Evolutionary conservation across 2,329 filamentous ascomycete species (phyloP).

Genomic region (Microcyclosporella mali): DNA sequence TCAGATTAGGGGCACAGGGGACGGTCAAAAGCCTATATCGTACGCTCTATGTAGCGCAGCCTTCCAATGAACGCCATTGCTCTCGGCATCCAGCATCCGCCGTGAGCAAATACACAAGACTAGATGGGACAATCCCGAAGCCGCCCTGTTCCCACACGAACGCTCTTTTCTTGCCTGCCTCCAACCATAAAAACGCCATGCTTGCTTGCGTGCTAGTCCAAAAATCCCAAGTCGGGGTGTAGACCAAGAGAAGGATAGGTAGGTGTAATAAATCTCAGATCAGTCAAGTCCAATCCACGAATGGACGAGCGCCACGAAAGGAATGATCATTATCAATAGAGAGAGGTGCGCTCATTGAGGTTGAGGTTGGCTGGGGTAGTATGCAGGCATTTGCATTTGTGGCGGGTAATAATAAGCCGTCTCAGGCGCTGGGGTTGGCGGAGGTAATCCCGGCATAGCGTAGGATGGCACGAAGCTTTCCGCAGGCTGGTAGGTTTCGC

Average conservation of each 20-base stretch:
- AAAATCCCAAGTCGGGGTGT: neutral
- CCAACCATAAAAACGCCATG: neutral
- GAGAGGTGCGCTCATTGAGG: neutral
- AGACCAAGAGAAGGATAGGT: neutral
- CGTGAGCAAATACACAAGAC: too few relatives aligned
- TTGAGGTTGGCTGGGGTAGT: constrained; percentile 15
- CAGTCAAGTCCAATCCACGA: neutral
- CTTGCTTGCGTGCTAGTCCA: neutral
- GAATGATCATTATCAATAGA: neutral
- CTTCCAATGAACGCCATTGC: too few relatives aligned
- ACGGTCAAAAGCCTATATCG: too few relatives aligned
- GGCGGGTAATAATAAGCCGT: constrained; percentile 21
- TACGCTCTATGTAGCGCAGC: too few relatives aligned
- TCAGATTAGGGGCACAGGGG: too few relatives aligned
- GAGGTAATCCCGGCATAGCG: constrained; percentile 29
- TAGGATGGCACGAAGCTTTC: constrained; percentile 31
- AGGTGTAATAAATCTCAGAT: neutral
- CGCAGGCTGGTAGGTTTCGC: constrained; percentile 28
- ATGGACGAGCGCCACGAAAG: neutral
- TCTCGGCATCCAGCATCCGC: too few relatives aligned
- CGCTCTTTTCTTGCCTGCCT: too few relatives aligned
- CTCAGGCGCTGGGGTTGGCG: constrained; percentile 23
- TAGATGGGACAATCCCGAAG: too few relatives aligned
- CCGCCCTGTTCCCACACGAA: too few relatives aligned
- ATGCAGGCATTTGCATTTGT: constrained; percentile 14